Conservation (phyloP, 2,329 filamentous ascomycete species). For the Diplodia mutila region DNA sequence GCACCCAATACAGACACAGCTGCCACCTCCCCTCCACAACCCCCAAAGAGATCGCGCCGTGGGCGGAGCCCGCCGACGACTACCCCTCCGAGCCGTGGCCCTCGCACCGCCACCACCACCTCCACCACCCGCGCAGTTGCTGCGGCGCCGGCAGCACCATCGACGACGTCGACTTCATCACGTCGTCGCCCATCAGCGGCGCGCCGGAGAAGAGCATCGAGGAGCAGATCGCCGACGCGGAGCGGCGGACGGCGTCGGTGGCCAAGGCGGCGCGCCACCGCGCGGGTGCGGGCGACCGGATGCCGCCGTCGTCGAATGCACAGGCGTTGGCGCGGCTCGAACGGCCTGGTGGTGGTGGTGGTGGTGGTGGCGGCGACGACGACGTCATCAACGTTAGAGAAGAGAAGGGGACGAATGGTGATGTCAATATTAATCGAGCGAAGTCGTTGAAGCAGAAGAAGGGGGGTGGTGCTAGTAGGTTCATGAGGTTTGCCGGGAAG, state of each 20-base stretch:
- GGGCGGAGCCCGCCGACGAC: constrained; percentile 4
- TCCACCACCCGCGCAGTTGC: background rate
- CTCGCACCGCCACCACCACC: background rate
- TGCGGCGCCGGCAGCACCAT: too few species aligned
- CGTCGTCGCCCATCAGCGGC: background rate
- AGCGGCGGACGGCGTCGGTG: background rate
- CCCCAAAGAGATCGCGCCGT: constrained; percentile 8
- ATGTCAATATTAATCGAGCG: too few species aligned
- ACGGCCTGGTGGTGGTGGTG: background rate
- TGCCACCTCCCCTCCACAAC: background rate
- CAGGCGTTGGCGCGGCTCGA: constrained; percentile 8
- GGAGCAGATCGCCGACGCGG: background rate
- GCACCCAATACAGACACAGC: background rate
- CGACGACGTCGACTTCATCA: constrained; percentile 10
- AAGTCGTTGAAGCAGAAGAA: constrained; percentile 2
- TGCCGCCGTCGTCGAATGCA: constrained; percentile 8
- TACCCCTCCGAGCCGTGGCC: background rate
- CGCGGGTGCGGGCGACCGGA: background rate
- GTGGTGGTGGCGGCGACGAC: too few species aligned
- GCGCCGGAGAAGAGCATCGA: background rate
- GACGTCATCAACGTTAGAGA: too few species aligned
- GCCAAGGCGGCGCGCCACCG: background rate
- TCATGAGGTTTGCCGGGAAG: constrained; percentile 2
- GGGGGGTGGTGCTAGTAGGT: background rate
- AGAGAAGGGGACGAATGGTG: too few species aligned